Evolutionary conservation across 225 moss, liverwort and hornwort genomes (phyloP).

Genomic region (Marchantia paleacea): DNA sequence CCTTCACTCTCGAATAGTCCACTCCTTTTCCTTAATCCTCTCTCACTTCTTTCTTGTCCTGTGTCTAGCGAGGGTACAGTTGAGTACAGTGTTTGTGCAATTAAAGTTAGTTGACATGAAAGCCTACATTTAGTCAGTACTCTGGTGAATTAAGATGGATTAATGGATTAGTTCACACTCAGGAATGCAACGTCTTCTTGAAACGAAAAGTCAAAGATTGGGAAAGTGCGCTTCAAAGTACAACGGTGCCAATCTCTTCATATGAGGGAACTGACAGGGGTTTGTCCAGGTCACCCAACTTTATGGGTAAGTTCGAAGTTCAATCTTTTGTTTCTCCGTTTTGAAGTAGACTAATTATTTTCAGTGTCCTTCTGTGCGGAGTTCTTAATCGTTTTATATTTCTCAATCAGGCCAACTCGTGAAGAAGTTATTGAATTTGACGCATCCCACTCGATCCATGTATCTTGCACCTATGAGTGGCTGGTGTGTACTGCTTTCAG

Average conservation of each 20-base stretch:
- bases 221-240: slow-evolving; percentile 77
- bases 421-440: slow-evolving; percentile 75
- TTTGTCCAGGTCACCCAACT: slow-evolving; percentile 66
- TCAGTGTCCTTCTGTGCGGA: neutral
- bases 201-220: slow-evolving; percentile 80
- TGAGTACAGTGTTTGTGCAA: no score
- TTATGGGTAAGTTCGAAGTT: slow-evolving; percentile 55
- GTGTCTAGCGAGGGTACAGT: neutral
- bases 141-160: neutral
- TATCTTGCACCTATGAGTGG: slow-evolving; percentile 96
- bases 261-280: slow-evolving; percentile 65
- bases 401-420: slow-evolving; percentile 56
- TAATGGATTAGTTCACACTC: neutral
- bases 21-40: no score
- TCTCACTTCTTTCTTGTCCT: neutral
- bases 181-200: slow-evolving; percentile 84
- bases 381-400: neutral
- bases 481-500: slow-evolving; percentile 40
- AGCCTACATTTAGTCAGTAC: no score
- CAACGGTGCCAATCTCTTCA: slow-evolving; percentile 78
- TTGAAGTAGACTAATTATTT: neutral
- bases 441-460: slow-evolving; percentile 89
- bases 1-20: no score
- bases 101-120: no score
- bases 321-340: neutral